These are phyloP conservation scores for Stagonosporopsis tanaceti DNA, from an alignment of 2,329 filamentous ascomycete genomes.

Conservation along the genomic window DNA sequence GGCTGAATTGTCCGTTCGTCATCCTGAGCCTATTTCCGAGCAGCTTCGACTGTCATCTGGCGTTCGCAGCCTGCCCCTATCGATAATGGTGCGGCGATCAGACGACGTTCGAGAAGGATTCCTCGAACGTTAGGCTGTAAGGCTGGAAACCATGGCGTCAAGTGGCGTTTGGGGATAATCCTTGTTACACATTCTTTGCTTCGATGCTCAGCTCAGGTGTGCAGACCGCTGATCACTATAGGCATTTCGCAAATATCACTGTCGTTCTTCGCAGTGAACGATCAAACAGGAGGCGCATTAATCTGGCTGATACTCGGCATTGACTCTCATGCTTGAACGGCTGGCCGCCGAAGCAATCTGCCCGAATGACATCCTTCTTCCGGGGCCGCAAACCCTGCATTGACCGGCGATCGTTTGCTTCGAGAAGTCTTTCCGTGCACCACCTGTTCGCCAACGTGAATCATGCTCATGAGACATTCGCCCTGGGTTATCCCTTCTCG, in stretches of 20 bases:
- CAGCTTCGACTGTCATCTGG: conserved; percentile 15
- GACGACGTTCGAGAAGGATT: conserved; percentile 18
- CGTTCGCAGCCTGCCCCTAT: conserved; percentile 23
- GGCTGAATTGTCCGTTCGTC: conserved; percentile 29
- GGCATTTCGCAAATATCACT: conserved; percentile 10
- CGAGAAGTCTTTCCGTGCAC: conserved; percentile 33
- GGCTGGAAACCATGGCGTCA: conserved; percentile 23
- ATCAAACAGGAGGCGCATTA: conserved; percentile 1
- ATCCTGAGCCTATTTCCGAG: conserved; percentile 30
- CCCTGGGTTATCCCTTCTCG: conserved; percentile 21
- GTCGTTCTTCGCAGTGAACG: conserved; percentile 22
- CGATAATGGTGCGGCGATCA: conserved; percentile 32
- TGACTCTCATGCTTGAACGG: conserved; percentile 23
- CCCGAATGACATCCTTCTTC: conserved; percentile 21
- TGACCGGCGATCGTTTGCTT: conserved; percentile 30
- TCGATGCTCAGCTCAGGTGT: conserved; percentile 17
- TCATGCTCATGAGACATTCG: conserved; percentile 19
- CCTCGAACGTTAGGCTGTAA: conserved; percentile 23
- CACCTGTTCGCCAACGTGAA: conserved; percentile 34
- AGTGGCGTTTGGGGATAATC: conserved; percentile 6
- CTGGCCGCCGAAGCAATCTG: conserved; percentile 6
- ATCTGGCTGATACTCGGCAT: conserved; percentile 33
- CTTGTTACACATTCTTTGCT: conserved; percentile 15
- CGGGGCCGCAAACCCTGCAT: conserved; percentile 24
- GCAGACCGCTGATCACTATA: conserved; percentile 8